Base-by-base conservation (phyloP, 345 rosid species). In the Geranium brycei region DNA sequence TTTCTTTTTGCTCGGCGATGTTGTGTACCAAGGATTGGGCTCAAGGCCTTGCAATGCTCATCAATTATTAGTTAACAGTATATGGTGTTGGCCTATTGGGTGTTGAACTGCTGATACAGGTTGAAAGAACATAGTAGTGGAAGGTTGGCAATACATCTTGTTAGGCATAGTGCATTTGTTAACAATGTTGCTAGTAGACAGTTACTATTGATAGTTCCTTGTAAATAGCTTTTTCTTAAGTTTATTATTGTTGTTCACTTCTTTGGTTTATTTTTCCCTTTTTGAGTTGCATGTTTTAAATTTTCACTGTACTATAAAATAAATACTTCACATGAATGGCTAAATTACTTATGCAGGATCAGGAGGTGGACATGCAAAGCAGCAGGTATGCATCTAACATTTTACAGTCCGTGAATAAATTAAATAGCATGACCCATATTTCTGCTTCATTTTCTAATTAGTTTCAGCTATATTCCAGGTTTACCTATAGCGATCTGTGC, bases 401-500 rank as follows among this genome's bases (percentile, higher is more conserved):
- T 47, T 47, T 47, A 47, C 53, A 47, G 14, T 47, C 53, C 53
- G 13, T 47, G 15, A 47, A 16, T 61, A 60, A 57, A 19, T 60
- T 17, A 14, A n/a, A 15, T 69, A 18, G 47, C 19, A 14, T 12
- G 19, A 60, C 61, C 41, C 56, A 57, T 62, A 47, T 28, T 13
- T 60, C 70, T 58, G 59, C 38, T 60, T 32, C 66, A 60, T 59
- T 71, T 70, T 51, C 72, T 76, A 31, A 72, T 68, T 41, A 66
- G 15, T 31, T 70, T 69, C 13, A 23, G 38, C 73, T 71, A 62
- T 28, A 59, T 77, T 78, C 60, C 95, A 95, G 99, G 74, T 88
- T 88, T 78, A 95, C 99, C 64, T 91, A 87, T 89, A 91, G 99
- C 75, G 99, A 95, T 80, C 82, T 95, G 66, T 91, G 99, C 81